phyloP scores from a whole-genome alignment of 108 stramenopile genomes.

The Nannochloropsis granulata region DNA sequence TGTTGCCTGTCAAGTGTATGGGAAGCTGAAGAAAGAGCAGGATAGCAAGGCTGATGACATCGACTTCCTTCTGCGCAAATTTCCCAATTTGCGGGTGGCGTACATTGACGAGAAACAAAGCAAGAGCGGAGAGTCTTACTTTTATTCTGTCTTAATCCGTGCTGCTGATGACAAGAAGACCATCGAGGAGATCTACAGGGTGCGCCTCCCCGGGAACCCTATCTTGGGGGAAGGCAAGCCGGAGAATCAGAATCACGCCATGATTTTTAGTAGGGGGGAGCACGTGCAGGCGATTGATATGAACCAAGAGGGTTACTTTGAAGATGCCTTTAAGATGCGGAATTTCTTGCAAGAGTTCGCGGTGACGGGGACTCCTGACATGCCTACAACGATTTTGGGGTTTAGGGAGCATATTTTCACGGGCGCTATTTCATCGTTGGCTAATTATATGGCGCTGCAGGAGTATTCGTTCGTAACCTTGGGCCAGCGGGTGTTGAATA shows the following conservation, averaged over 20 bases:
- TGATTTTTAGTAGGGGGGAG: constrained; percentile 92
- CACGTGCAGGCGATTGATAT: constrained; percentile 95
- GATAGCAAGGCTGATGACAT: constrained; percentile 93
- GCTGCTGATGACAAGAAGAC: constrained; percentile 51
- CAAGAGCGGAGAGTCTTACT: constrained; percentile 51
- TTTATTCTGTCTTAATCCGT: constrained; percentile 83
- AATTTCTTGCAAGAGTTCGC: constrained; percentile 90
- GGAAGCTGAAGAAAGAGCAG: constrained; percentile 79
- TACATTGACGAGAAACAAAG: constrained; percentile 64
- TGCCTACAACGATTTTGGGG: constrained; percentile 82
- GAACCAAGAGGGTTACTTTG: constrained; percentile 98
- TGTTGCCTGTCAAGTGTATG: constrained; percentile 91
- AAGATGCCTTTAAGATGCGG: constrained; percentile 94
- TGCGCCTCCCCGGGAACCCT: constrained; percentile 88
- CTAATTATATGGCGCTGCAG: constrained; percentile 97
- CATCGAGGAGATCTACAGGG: constrained; percentile 79
- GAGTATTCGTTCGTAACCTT: constrained; percentile 91
- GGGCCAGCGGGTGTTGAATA: constrained; percentile 84
- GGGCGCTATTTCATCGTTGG: constrained; percentile 85
- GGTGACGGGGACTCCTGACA: constrained; percentile 19
- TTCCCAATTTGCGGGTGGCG: constrained; percentile 80
- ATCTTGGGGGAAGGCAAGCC: constrained; percentile 97
- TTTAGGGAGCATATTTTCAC: constrained; percentile 97
- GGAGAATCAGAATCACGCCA: constrained; percentile 96
- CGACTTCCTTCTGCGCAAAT: constrained; percentile 72